phyloP scores from a whole-genome alignment of 2,329 filamentous ascomycete genomes.

The Penicillium sp. region DNA sequence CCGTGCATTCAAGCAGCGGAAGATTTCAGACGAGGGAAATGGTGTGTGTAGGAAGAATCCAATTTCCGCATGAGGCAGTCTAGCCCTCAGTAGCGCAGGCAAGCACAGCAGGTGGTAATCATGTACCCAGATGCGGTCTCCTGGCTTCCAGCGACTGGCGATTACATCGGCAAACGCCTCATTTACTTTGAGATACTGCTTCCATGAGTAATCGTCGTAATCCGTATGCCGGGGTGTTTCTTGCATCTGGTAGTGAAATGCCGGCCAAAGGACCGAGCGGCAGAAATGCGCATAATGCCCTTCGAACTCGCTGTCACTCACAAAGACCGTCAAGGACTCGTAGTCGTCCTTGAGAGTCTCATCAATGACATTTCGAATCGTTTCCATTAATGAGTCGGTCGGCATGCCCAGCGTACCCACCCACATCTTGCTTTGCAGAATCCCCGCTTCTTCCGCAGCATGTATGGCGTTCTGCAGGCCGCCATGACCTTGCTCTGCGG shows the following conservation, averaged over 20 bases:
- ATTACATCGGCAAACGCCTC: conserved; percentile 90
- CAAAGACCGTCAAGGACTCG: conserved; percentile 81
- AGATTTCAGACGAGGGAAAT: conserved; percentile 94
- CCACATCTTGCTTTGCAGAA: conserved; percentile 76
- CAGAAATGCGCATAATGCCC: conserved; percentile 95
- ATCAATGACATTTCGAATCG: conserved; percentile 80
- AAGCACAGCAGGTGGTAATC: conserved; percentile 93
- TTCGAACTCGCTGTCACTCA: conserved; percentile 88
- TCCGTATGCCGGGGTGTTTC: conserved; percentile 97
- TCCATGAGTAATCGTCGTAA: conserved; percentile 95
- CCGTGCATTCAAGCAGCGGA: conserved; percentile 83
- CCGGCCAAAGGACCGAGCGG: conserved; percentile 94
- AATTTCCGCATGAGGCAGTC: conserved; percentile 83
- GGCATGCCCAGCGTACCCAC: conserved; percentile 93
- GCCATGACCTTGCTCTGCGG: conserved; percentile 88
- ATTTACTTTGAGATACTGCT: conserved; percentile 89
- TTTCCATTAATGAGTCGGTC: conserved; percentile 78
- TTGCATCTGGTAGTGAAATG: conserved; percentile 96
- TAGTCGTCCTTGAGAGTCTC: conserved; percentile 79
- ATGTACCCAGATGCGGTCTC: conserved; percentile 91
- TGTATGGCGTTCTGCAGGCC: conserved; percentile 86
- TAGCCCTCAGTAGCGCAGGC: conserved; percentile 82
- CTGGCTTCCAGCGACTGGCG: conserved; percentile 85
- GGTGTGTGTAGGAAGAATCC: conserved; percentile 94
- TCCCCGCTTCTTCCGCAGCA: conserved; percentile 73